Evolutionary conservation across 805 yeast species (phyloP).

Genomic region (Metahyphopichia silvanorum): DNA sequence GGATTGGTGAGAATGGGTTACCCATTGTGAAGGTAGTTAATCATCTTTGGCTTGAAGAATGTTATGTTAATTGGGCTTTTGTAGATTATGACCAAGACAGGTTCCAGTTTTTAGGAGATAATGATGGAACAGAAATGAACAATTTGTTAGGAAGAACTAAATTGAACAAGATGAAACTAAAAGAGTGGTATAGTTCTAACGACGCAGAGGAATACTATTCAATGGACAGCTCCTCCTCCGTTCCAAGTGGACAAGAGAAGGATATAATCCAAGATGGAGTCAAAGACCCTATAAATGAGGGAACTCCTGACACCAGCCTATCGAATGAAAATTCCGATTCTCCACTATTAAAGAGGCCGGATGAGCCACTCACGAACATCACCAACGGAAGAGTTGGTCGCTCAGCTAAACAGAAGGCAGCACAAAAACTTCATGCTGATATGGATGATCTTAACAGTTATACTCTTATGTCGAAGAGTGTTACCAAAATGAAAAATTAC

Average conservation of each 20-base stretch:
- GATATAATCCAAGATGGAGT: no score
- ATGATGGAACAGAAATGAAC: constrained; percentile 32
- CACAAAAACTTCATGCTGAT: constrained; percentile 59
- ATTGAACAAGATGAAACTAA: constrained; percentile 40
- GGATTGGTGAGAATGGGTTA: constrained; percentile 41
- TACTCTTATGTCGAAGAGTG: constrained; percentile 48
- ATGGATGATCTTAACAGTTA: constrained; percentile 67
- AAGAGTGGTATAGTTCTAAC: constrained; percentile 27
- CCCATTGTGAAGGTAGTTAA: constrained; percentile 54
- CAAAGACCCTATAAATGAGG: not conserved
- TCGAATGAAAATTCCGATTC: constrained; percentile 15
- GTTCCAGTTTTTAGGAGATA: constrained; percentile 45
- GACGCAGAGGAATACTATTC: not conserved
- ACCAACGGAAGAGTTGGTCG: constrained; percentile 25
- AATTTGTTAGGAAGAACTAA: constrained; percentile 53
- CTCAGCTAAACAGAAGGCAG: constrained; percentile 67
- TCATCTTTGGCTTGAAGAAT: constrained; percentile 87
- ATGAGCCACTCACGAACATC: constrained; percentile 7
- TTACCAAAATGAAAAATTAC: constrained; percentile 35
- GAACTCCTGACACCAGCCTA: no score
- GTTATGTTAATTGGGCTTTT: constrained; percentile 57
- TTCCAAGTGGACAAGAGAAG: constrained; percentile 1
- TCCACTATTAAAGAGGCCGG: constrained; percentile 1
- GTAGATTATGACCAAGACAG: constrained; percentile 44
- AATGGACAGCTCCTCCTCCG: no score